Evolutionary conservation across 2,329 filamentous ascomycete genomes (phyloP), one percentile per base, ranked within the genome.

Genomic region (Hypomyces perniciosus): DNA sequence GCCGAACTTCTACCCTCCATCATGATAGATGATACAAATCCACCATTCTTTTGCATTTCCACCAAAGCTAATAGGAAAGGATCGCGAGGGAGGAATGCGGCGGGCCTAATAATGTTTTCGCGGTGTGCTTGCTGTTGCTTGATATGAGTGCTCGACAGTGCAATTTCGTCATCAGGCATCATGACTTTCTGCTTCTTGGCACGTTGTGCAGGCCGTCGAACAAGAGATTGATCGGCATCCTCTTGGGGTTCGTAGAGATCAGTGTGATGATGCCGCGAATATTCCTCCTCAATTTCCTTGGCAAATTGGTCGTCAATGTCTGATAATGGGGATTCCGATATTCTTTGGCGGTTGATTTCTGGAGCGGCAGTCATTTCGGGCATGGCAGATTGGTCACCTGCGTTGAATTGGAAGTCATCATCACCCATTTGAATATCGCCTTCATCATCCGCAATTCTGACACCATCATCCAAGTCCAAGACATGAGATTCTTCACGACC

Each of bases 21-120:
- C 71, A 96, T 84, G 56, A 96, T 85, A 61, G 83, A 91, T 4
- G 86, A 88, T 13, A 96, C 88, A 61, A 99, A 97, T 37, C 84
- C 88, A 48, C 93, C 92, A 48, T 81, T 90, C 71, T 87, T 90
- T 68, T 96, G 93, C 79, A 96, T 86, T 60, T 91, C 89, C 75
- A 96, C 86, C 26, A 99, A 74, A 33, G 90, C 88, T 30, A 97
- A 78, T 10, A 97, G 77, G 48, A 92, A 83, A 2, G 91, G 89
- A 59, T 99, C 90, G 37, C 88, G 84, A 2, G 92, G 90, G 41
- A 99, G 75, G 69, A 95, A 96, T 1, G 84, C 83, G 6, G 88
- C 83, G 2, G 86, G 81, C 68, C 87, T 91, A 51, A 96, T 76
- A 55, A 97, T 97, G 61, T 86, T 89, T 42, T 89, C 86, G 57